phyloP scores from a whole-genome alignment of 1,284 basidiomycete species.

The Ustilago sp. region DNA sequence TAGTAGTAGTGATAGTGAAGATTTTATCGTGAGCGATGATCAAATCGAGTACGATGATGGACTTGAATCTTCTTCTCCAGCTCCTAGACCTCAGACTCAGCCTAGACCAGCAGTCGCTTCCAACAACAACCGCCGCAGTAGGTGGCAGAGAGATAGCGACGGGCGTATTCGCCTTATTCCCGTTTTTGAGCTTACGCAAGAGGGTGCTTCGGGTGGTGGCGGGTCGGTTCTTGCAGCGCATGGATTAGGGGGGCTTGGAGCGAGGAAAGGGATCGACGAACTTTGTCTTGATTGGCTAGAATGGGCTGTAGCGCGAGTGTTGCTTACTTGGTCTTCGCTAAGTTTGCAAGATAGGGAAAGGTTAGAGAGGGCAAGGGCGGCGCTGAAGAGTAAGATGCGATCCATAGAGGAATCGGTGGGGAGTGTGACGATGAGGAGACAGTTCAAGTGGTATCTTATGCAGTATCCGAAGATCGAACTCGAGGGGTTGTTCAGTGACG shows the following conservation, averaged over 20 bases:
- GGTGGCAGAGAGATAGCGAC: conserved; percentile 18
- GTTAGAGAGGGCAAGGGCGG: conserved; percentile 30
- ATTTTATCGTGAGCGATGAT: conserved; percentile 45
- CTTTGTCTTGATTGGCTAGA: conserved; percentile 49
- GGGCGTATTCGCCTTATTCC: conserved; percentile 24
- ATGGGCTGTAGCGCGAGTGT: conserved; percentile 40
- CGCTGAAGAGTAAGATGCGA: conserved; percentile 26
- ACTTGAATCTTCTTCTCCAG: conserved; percentile 2
- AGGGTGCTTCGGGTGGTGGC: not conserved
- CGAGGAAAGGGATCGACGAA: conserved; percentile 33
- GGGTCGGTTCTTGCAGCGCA: conserved; percentile 21
- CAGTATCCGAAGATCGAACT: conserved; percentile 40
- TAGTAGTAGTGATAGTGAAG: conserved; percentile 18
- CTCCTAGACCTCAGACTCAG: not conserved
- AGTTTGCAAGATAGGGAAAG: conserved; percentile 22
- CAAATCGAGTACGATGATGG: conserved; percentile 44
- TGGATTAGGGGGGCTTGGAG: conserved; percentile 15
- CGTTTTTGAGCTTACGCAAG: conserved; percentile 9
- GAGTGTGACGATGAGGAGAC: conserved; percentile 39
- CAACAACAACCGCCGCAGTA: not conserved
- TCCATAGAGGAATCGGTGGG: conserved; percentile 41
- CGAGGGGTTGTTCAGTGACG: conserved; percentile 32
- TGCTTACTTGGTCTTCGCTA: conserved; percentile 38
- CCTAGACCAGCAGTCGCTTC: not conserved
- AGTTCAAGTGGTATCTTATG: conserved; percentile 55